Evolutionary conservation across 495 filamentous ascomycete genomes (phyloP), one percentile per base, ranked within the genome.

Genomic region (Aspergillus baeticus): DNA sequence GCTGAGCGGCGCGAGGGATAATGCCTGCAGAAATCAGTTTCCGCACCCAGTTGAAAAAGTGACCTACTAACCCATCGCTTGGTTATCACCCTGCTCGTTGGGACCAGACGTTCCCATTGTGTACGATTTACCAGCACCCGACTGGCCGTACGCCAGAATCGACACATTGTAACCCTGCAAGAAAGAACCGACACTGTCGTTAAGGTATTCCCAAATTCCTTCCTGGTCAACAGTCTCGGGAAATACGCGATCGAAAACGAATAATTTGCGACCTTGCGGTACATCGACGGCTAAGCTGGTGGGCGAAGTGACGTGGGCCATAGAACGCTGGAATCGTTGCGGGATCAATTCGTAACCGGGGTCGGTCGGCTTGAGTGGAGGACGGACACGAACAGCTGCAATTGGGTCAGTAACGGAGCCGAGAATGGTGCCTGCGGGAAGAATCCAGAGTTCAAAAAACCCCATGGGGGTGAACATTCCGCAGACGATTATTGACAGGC

Each of bases 91-190:
- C 64, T 96, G 90, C 65, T 96, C 93, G 17, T 67, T 73, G 7
- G 95, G 92, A 3, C 92, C 91, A 3, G 94, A 89, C 1, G 94
- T 99, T 37, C 94, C 94, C 94, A 99, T 99, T 0, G 94, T 99
- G 69, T 97, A 98, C 1, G 94, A 99, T 74, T 99, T 99, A 63
- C 94, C 94, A n/a, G 94, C 91, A 35, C 94, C 94, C n/a, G 94
- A 99, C 77, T 99, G 94, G 62, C 94, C 94, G 63, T 99, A 99
- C 37, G 94, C 94, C 58, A 99, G 81, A 44, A 99, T 84, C 11
- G 94, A 99, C 62, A 99, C 94, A 87, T 99, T 99, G 80, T 97
- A 99, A 36, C 94, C 94, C 68, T 96, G 90, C 7, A 95, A 70
- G 69, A 99, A 99, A 1, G 92, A 91, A 68, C 79, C 83, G 54